Percentiles rank a stretch among this genome's conserved stretches.
These are phyloP conservation scores for Pseudogymnoascus sp. DNA, from an alignment of 2,329 filamentous ascomycete species.

Conservation along the genomic window DNA sequence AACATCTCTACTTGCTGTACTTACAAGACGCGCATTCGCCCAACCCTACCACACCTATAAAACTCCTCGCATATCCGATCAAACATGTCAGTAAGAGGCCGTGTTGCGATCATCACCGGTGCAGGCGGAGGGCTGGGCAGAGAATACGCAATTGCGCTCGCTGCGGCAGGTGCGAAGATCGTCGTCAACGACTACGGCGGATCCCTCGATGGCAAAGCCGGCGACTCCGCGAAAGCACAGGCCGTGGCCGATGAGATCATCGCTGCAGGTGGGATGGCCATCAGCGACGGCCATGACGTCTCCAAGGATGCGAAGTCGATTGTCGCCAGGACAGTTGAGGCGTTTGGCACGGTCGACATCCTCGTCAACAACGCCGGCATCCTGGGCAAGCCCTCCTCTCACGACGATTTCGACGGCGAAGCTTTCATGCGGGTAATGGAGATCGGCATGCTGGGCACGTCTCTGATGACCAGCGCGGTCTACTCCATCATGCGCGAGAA, in stretches of 20 bases:
- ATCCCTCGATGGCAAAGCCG: slow-evolving; percentile 10
- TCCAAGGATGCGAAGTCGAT: background rate
- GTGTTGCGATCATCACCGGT: slow-evolving; percentile 14
- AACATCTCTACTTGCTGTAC: too few species aligned
- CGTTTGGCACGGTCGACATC: slow-evolving; percentile 7
- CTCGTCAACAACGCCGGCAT: background rate
- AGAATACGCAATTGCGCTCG: slow-evolving; percentile 19
- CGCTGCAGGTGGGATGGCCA: background rate
- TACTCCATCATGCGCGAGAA: slow-evolving; percentile 16
- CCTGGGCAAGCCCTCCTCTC: background rate
- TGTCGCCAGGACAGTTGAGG: slow-evolving; percentile 15
- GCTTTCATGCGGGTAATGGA: slow-evolving; percentile 13
- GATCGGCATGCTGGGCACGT: slow-evolving; percentile 8
- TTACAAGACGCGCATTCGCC: too few species aligned
- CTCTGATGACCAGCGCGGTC: slow-evolving; percentile 15
- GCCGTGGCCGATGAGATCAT: slow-evolving; percentile 18
- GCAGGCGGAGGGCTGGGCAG: slow-evolving; percentile 21
- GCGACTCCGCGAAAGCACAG: slow-evolving; percentile 12
- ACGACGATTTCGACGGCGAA: slow-evolving; percentile 8
- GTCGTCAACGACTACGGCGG: slow-evolving; percentile 17
- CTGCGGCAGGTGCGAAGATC: slow-evolving; percentile 9
- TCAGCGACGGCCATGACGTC: too few species aligned
- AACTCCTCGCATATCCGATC: too few species aligned
- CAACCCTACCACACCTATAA: too few species aligned
- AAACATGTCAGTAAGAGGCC: background rate